Evolutionary conservation across 768 basidiomycete species (phyloP), one percentile per base, ranked within the genome.

Genomic region (Tricholoma sp.): DNA sequence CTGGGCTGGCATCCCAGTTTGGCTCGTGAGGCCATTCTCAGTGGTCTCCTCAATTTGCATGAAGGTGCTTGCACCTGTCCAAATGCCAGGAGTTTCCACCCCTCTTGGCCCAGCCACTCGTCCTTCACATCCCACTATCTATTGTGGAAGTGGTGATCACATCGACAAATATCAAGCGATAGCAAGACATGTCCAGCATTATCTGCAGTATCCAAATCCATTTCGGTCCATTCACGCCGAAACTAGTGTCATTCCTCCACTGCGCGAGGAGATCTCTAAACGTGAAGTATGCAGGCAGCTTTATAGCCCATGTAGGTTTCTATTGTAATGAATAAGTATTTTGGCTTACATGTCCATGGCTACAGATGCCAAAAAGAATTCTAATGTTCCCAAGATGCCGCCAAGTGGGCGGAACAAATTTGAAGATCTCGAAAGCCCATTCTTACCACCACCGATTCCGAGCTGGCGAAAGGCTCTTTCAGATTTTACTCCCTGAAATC

Each of bases 291-390:
- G 19, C 45, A 46, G 45, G 45, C 45, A 46, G 45, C 21, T 46
- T 46, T 46, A 46, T 46, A 46, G 43, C 43, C 43, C 43, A 45
- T 45, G 43, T 45, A 45, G 43, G 43, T 45, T 45, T 45, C 43
- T 45, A 45, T 45, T 21, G 43, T 45, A 21, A 45, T 45, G 43
- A 45, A 45, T 45, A 45, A 45, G 43, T 45, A 45, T 45, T 45
- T 45, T 6, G 43, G 43, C 43, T 45, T 45, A 45, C 18, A 45
- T 45, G 43, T 45, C 43, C 18, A 21, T 45, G 43, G 43, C 18
- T 45, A 45, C 43, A 45, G 43, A 45, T 45, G 43, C 43, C 43
- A 39, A 39, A 39, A 39, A 39, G 37, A 39, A n/a, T n/a, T n/a
- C 37, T 5, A 39, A n/a, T 39, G 37, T 39, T 39, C 14, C 14